These are phyloP conservation scores for Colletotrichum sublineola DNA, from an alignment of 2,329 filamentous ascomycete species.

Conservation along the genomic window DNA sequence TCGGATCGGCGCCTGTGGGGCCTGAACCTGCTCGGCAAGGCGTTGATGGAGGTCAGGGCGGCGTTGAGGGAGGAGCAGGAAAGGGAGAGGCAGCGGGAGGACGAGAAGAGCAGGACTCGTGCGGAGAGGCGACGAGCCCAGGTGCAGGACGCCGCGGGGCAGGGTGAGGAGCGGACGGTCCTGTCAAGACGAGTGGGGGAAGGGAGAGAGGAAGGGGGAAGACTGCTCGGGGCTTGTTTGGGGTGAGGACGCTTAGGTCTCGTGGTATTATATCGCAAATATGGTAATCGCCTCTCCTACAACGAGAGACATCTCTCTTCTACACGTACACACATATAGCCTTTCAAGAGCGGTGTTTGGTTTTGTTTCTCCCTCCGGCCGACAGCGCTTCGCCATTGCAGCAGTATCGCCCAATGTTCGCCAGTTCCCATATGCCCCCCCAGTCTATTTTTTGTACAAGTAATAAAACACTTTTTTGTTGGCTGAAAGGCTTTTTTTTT, in stretches of 20 bases:
- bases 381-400: conserved; percentile 14
- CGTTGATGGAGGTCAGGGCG: conserved; percentile 69
- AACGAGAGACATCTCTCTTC: conserved; percentile 27
- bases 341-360: conserved; percentile 42
- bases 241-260: conserved; percentile 27
- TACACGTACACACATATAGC: conserved; percentile 37
- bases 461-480: conserved; percentile 42
- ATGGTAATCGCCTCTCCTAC: conserved; percentile 21
- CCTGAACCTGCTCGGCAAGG: conserved; percentile 73
- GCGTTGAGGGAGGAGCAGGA: conserved; percentile 60
- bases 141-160: not conserved
- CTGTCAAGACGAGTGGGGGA: not conserved
- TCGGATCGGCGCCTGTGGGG: conserved; percentile 68
- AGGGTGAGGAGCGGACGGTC: not conserved
- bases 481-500: conserved; percentile 21
- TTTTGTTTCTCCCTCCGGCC: conserved; percentile 9
- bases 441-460: conserved; percentile 42
- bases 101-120: not conserved
- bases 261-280: conserved; percentile 40
- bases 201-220: not conserved
- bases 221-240: not conserved
- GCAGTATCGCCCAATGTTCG: conserved; percentile 33
- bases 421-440: conserved; percentile 37
- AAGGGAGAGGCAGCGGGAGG: too few relatives aligned
- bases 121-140: not conserved